Evolutionary conservation across 2,329 filamentous ascomycete genomes (phyloP).

Genomic region (Penicillium crustosum): DNA sequence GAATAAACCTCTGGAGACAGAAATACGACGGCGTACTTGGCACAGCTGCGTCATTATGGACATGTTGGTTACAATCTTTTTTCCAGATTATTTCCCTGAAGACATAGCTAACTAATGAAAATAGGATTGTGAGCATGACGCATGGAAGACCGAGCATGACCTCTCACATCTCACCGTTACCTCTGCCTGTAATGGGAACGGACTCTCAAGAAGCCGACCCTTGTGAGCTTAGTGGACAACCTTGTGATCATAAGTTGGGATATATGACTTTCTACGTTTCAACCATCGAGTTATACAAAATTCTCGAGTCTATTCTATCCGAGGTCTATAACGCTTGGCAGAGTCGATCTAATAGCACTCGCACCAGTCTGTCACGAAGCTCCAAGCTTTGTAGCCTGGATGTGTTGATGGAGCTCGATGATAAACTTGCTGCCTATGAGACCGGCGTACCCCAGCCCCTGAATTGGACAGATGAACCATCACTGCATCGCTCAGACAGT

Average conservation of each 20-base stretch:
- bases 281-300: conserved; percentile 30
- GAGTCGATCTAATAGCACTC: conserved; percentile 15
- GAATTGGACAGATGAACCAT: conserved; percentile 22
- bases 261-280: conserved; percentile 31
- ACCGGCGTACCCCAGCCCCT: conserved; percentile 25
- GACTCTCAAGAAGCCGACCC: conserved; percentile 17
- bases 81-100: background rate
- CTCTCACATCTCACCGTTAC: conserved; percentile 28
- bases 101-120: background rate
- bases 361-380: conserved; percentile 6
- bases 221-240: conserved; percentile 14
- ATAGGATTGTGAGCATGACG: conserved; percentile 43
- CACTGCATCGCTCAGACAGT: background rate
- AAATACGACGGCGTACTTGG: conserved; percentile 42
- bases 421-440: conserved; percentile 27
- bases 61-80: conserved; percentile 28
- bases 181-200: conserved; percentile 23
- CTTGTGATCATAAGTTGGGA: conserved; percentile 13
- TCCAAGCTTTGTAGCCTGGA: conserved; percentile 25
- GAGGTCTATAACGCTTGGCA: conserved; percentile 37
- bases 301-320: conserved; percentile 37
- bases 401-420: conserved; percentile 31
- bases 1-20: conserved; percentile 34
- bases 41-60: conserved; percentile 44
- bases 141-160: conserved; percentile 38